A percentile compares a stretch with the other conserved stretches of the same genome.
phyloP scores from a whole-genome alignment of 768 basidiomycete genomes.

The Amanita brunnescens region DNA sequence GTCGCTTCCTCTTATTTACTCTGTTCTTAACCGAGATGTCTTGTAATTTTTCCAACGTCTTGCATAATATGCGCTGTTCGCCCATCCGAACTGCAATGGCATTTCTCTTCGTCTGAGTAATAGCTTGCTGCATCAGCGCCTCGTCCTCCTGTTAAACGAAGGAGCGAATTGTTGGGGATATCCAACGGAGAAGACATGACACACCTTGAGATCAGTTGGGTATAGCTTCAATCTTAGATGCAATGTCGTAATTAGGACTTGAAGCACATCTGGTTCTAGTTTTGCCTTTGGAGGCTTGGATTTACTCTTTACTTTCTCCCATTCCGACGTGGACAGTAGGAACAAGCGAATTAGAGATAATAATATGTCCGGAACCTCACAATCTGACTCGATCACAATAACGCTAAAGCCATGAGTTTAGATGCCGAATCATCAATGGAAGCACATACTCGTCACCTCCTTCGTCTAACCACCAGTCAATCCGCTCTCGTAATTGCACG shows the following conservation, averaged over 20 bases:
- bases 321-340: conserved; percentile 45
- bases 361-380: conserved; percentile 45
- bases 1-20: conserved; percentile 8
- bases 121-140: conserved; percentile 27
- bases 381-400: conserved; percentile 45
- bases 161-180: conserved; percentile 1
- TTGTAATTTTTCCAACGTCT: conserved; percentile 17
- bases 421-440: not conserved
- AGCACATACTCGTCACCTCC: conserved; percentile 77
- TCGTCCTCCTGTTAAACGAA: conserved; percentile 41
- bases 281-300: conserved; percentile 71
- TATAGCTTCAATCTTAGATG: conserved; percentile 45
- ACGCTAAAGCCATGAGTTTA: conserved; percentile 28
- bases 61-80: conserved; percentile 62
- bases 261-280: conserved; percentile 37
- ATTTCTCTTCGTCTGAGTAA: conserved; percentile 40
- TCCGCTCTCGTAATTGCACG: conserved; percentile 41
- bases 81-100: conserved; percentile 71
- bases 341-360: conserved; percentile 62
- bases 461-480: conserved; percentile 92
- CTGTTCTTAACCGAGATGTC: not conserved
- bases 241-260: conserved; percentile 41
- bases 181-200: conserved; percentile 13
- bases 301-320: conserved; percentile 49
- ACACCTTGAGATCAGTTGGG: conserved; percentile 49